phyloP scores from a whole-genome alignment of 179 eudicot species.

The Spinacia oleracea region DNA sequence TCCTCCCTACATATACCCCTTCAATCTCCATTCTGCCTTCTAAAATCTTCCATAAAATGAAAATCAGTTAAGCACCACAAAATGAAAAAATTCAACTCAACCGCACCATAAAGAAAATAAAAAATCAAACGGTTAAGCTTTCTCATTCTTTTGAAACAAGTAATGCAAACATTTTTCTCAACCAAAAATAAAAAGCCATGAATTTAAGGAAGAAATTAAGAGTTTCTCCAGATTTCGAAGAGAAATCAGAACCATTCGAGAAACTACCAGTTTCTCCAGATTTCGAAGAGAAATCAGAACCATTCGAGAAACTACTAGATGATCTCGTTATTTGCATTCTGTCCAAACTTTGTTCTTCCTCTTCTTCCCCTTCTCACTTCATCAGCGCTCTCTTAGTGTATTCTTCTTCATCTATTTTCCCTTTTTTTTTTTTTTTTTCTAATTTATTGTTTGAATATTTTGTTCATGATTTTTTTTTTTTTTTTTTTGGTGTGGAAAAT shows the following conservation, averaged over 20 bases:
- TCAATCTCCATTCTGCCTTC: no score
- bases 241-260: not conserved
- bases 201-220: not conserved
- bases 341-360: constrained; percentile 50
- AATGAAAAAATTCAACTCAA: no score
- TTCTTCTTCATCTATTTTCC: not conserved
- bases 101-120: no score
- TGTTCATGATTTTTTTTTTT: not conserved
- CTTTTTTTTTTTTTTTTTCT: not conserved
- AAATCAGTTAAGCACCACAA: no score
- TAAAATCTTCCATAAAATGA: no score
- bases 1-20: no score
- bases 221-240: not conserved
- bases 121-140: no score
- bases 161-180: no score
- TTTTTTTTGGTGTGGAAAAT: not conserved
- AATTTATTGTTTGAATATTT: not conserved
- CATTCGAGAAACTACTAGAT: constrained; percentile 38
- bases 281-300: not conserved
- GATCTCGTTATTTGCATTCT: constrained; percentile 57
- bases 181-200: not conserved
- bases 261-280: constrained; percentile 26
- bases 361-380: constrained; percentile 56
- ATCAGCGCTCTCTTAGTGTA: constrained; percentile 52
- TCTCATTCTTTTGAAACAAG: no score